These are phyloP conservation scores for Dryas octopetala DNA, from an alignment of 306 rosid species.

Conservation along the genomic window DNA sequence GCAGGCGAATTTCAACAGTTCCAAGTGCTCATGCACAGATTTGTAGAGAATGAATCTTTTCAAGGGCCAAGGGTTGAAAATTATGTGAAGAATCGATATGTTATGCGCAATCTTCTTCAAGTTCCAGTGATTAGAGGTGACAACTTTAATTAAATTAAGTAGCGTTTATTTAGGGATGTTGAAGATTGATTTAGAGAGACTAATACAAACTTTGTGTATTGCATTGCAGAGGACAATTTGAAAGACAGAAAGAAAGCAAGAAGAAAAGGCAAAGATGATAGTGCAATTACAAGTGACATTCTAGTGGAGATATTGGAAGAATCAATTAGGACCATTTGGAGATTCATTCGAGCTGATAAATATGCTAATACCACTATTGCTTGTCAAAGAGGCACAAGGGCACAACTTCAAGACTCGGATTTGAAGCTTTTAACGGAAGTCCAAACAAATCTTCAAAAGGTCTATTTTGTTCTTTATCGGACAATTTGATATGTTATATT, in stretches of 20 bases:
- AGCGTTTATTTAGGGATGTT: constrained; percentile 2
- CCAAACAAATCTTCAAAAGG: constrained; percentile 69
- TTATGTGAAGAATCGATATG: constrained; percentile 69
- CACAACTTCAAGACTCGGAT: constrained; percentile 73
- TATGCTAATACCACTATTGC: constrained; percentile 33
- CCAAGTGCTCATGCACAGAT: constrained; percentile 73
- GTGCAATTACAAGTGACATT: constrained; percentile 56
- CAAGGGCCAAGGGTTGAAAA: constrained; percentile 78
- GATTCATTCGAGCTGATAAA: constrained; percentile 71
- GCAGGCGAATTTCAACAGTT: constrained; percentile 84
- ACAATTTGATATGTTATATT: not conserved
- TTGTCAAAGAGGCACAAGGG: constrained; percentile 29
- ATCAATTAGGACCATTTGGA: constrained; percentile 78
- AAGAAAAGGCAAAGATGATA: constrained; percentile 33
- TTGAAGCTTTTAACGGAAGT: constrained; percentile 45
- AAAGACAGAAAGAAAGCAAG: constrained; percentile 48
- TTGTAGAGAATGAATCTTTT: constrained; percentile 73
- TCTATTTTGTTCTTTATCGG: constrained; percentile 1
- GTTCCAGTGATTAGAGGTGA: constrained; percentile 75
- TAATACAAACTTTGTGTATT: constrained; percentile 13
- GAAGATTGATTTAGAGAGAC: not conserved
- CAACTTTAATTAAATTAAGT: not conserved
- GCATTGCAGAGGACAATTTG: constrained; percentile 53
- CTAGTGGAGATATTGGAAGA: constrained; percentile 67
- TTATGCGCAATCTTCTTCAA: constrained; percentile 65